phyloP scores from a whole-genome alignment of 2,329 filamentous ascomycete genomes.

The Arthrinium puccinioides region DNA sequence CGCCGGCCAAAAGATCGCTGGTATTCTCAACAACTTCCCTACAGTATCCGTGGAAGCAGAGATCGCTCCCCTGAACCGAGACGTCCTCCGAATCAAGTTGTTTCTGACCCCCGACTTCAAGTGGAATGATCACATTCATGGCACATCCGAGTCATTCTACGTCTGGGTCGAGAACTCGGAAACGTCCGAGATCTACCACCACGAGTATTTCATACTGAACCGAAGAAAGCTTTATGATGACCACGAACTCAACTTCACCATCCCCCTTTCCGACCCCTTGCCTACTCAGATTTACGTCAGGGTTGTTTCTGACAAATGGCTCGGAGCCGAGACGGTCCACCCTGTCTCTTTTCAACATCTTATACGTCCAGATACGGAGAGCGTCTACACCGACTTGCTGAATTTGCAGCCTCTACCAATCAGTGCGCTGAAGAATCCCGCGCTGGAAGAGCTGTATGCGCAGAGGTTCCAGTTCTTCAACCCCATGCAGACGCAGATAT shows the following conservation, averaged over 20 bases:
- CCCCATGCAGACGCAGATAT: slow-evolving; percentile 98
- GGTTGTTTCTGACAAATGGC: slow-evolving; percentile 90
- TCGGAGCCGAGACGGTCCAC: slow-evolving; percentile 91
- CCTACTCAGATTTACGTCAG: slow-evolving; percentile 95
- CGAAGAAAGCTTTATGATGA: slow-evolving; percentile 86
- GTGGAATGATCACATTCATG: slow-evolving; percentile 93
- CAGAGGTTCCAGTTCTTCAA: slow-evolving; percentile 95
- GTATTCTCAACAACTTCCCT: slow-evolving; percentile 83
- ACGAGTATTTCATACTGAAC: slow-evolving; percentile 92
- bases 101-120: slow-evolving; percentile 81
- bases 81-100: slow-evolving; percentile 87
- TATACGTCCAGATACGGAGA: slow-evolving; percentile 94
- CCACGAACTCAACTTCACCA: slow-evolving; percentile 98
- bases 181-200: slow-evolving; percentile 94
- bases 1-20: slow-evolving; percentile 76
- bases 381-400: slow-evolving; percentile 89
- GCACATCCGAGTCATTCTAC: slow-evolving; percentile 93
- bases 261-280: slow-evolving; percentile 85
- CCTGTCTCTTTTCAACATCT: slow-evolving; percentile 96
- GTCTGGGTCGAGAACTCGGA: slow-evolving; percentile 99
- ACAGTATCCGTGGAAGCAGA: slow-evolving; percentile 86
- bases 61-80: slow-evolving; percentile 89
- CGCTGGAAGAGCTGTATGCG: slow-evolving; percentile 80
- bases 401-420: slow-evolving; percentile 87
- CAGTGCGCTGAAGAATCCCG: slow-evolving; percentile 77